phyloP scores from a whole-genome alignment of 2,329 filamentous ascomycete genomes.

The Cercospora brassicicola region DNA sequence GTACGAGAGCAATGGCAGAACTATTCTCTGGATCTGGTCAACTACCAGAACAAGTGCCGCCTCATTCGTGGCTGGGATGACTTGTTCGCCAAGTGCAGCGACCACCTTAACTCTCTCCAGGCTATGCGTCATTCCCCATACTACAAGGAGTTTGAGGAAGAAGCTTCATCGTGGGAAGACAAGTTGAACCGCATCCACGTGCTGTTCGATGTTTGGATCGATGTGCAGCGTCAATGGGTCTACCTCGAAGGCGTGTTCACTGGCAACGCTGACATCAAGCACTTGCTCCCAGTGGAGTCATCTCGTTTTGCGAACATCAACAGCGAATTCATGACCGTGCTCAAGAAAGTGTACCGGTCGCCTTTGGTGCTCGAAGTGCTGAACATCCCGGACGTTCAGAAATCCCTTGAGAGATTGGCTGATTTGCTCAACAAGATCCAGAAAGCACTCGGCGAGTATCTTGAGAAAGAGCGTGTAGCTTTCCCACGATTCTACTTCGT shows the following conservation, averaged over 20 bases:
- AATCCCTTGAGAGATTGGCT: conserved; percentile 91
- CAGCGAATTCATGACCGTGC: conserved; percentile 95
- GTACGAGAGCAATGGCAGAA: conserved; percentile 96
- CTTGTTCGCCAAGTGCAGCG: conserved; percentile 95
- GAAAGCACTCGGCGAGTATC: conserved; percentile 95
- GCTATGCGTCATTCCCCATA: conserved; percentile 99
- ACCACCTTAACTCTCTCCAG: conserved; percentile 94
- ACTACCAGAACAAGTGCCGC: conserved; percentile 97
- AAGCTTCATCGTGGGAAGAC: conserved; percentile 95
- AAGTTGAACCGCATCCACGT: conserved; percentile 96
- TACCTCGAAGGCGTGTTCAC: conserved; percentile 99
- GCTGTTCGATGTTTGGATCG: conserved; percentile 98
- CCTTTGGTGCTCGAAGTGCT: conserved; percentile 94
- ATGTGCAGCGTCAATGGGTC: conserved; percentile 99
- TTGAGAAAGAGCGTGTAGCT: conserved; percentile 94
- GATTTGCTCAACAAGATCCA: conserved; percentile 98
- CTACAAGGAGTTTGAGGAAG: conserved; percentile 98
- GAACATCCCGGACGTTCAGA: conserved; percentile 92
- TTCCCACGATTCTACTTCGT: conserved; percentile 99
- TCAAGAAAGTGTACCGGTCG: conserved; percentile 98
- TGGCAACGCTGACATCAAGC: conserved; percentile 98
- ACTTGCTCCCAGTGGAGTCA: conserved; percentile 92
- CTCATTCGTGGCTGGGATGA: conserved; percentile 98
- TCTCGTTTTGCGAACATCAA: conserved; percentile 99
- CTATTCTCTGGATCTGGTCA: conserved; percentile 89